Conservation (phyloP, 495 filamentous ascomycete species). For the Talaromyces liani region DNA sequence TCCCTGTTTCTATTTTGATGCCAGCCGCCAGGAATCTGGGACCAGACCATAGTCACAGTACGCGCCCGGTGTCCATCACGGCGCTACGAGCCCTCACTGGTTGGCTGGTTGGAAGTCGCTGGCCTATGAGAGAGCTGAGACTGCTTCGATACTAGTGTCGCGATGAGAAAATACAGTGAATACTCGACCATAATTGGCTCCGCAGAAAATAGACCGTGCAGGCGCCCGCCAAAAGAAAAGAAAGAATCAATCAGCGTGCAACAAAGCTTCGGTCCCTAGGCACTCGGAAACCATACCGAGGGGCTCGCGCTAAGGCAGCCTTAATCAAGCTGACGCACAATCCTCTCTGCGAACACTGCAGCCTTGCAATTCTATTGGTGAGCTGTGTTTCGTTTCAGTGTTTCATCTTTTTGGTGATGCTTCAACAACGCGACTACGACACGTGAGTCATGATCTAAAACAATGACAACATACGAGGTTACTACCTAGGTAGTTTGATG, state of each 20-base stretch:
- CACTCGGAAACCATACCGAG: conserved; percentile 7
- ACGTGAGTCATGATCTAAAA: conserved; percentile 8
- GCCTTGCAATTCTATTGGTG: not conserved
- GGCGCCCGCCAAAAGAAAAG: not conserved
- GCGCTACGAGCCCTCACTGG: conserved; percentile 21
- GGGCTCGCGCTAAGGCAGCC: not conserved
- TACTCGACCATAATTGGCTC: not conserved
- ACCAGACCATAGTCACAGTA: conserved; percentile 17
- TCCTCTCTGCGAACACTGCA: not conserved
- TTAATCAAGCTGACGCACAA: conserved; percentile 1
- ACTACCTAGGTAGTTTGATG: not conserved
- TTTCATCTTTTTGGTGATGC: conserved; percentile 1
- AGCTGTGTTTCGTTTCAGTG: conserved; percentile 3
- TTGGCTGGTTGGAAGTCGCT: conserved; percentile 1
- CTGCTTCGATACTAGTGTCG: not conserved
- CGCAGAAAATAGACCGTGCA: not conserved
- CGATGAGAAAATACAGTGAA: not conserved
- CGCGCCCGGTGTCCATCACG: conserved; percentile 20
- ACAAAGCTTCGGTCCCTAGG: not conserved
- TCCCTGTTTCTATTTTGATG: conserved; percentile 9
- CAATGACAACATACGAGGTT: not conserved
- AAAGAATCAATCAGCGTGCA: conserved; percentile 4
- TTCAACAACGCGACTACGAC: conserved; percentile 2
- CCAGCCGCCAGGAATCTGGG: not conserved
- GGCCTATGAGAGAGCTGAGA: not conserved